A percentile compares a stretch with the other conserved stretches of the same genome.
Conservation (phyloP, 208 protist genomes). For the Crithidia brevicula region DNA sequence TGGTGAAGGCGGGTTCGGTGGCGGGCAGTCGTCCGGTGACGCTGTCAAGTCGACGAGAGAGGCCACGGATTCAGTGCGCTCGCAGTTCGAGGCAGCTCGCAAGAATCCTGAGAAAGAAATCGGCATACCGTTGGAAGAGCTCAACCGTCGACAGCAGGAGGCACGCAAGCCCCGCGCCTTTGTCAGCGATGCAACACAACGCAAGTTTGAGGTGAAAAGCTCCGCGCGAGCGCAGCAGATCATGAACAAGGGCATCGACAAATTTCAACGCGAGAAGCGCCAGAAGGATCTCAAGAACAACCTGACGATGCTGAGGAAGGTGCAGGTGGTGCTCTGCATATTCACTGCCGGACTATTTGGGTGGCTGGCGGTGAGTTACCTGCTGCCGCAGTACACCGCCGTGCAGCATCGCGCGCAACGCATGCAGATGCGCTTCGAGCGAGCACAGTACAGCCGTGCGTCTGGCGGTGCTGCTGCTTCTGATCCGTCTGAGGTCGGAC, state of each 20-base stretch:
- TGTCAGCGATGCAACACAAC: constrained; percentile 42
- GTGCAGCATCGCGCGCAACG: constrained; percentile 68
- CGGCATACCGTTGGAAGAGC: constrained; percentile 70
- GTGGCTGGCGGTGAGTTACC: constrained; percentile 53
- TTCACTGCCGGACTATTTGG: constrained; percentile 43
- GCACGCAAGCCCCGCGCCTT: constrained; percentile 55
- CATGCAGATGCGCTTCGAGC: constrained; percentile 66
- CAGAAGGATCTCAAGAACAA: constrained; percentile 57
- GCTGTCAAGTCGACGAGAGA: constrained; percentile 44
- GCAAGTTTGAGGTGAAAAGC: constrained; percentile 81
- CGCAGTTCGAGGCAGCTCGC: constrained; percentile 38
- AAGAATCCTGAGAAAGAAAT: constrained; percentile 68
- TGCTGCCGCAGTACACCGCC: constrained; percentile 73
- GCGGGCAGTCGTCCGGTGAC: constrained; percentile 33
- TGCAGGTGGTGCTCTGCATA: constrained; percentile 51
- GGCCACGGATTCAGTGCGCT: constrained; percentile 38
- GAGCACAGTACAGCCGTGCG: constrained; percentile 44
- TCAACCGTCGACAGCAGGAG: constrained; percentile 61
- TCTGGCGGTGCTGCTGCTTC: not conserved
- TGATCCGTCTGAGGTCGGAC: not conserved
- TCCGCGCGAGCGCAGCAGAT: constrained; percentile 86
- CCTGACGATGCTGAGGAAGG: constrained; percentile 52
- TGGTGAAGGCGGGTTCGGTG: constrained; percentile 15
- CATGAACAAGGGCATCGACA: constrained; percentile 70
- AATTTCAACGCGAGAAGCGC: constrained; percentile 68